Percentiles rank a stretch among this genome's conserved stretches.
phyloP scores from a whole-genome alignment of 345 rosid genomes.

The Adansonia digitata region DNA sequence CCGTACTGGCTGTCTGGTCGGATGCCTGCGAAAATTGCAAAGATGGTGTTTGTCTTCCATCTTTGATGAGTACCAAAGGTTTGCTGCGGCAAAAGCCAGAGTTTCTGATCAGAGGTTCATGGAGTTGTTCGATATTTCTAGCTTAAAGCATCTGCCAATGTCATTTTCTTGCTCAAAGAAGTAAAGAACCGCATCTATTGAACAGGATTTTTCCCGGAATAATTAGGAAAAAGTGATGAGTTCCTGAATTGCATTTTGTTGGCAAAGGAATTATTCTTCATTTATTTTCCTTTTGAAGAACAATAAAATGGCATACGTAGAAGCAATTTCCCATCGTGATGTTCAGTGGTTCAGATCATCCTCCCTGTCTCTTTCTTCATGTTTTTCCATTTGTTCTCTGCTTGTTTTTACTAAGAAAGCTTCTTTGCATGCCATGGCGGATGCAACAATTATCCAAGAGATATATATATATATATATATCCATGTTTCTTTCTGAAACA shows the following conservation, averaged over 20 bases:
- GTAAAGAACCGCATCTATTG: conserved; percentile 22
- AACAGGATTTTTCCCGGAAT: conserved; percentile 23
- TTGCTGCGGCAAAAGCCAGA: conserved; percentile 94
- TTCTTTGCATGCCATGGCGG: background rate
- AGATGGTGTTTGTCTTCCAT: conserved; percentile 86
- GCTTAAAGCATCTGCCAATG: conserved; percentile 63
- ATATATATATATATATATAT: background rate
- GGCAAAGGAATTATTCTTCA: conserved; percentile 14
- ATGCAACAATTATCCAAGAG: conserved; percentile 2
- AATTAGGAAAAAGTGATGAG: conserved; percentile 39
- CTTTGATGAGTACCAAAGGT: conserved; percentile 84
- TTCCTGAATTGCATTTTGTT: conserved; percentile 27
- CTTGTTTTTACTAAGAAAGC: background rate
- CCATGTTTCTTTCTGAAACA: background rate
- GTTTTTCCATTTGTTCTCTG: background rate
- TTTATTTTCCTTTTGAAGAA: conserved; percentile 7
- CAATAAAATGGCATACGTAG: conserved; percentile 10
- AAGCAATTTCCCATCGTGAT: conserved; percentile 1
- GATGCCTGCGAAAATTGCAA: conserved; percentile 89
- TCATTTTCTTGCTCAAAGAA: conserved; percentile 66
- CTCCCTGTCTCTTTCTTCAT: background rate
- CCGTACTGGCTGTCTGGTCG: conserved; percentile 91
- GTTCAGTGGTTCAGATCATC: background rate
- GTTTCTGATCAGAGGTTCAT: conserved; percentile 87
- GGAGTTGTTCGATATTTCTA: conserved; percentile 79